Evolutionary conservation across 805 yeast genomes (phyloP), one percentile per base, ranked within the genome.

Genomic region (Candida nitratophila): DNA sequence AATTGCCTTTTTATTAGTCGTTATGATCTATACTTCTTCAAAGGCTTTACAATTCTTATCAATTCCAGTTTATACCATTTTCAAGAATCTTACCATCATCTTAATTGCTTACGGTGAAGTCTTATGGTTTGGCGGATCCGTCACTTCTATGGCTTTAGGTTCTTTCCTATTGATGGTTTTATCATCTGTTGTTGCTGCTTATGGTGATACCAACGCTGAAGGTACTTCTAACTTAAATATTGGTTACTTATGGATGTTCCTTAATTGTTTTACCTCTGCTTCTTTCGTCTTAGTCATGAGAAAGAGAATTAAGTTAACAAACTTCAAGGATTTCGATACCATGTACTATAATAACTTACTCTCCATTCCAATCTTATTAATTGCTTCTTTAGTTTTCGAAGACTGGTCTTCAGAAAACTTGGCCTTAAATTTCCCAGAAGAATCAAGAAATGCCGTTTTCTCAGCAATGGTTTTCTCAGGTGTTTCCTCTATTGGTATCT

Each of bases 61-160:
- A 42, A 90, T 93, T 47, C 99, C 99, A 43, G 96, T 93, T 47
- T 93, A 89, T 76, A 93, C 99, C 52, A 91, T 93, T 56, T 93
- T 93, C 83, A 93, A 93, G 77, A 93, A 93, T 70, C 79, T 93
- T 67, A 91, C 99, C 49, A 93, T 93, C 61, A 91, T 93, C 53
- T 72, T 93, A 61, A 93, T 93, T 64, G 98, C 99, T 31, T 93
- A 93, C 64, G 98, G 98, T 71, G 99, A 93, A 70, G 97, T 91
- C 31, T 56, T 93, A 49, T 91, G 96, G 95, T 93, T 91, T 59
- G 96, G 96, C 49, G 97, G 97, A 51, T 68, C 73, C 49, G 96
- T 91, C 56, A 81, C 96, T 43, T 66, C 90, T 33, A 82, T 90
- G 93, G 89, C 95, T 39, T 71, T 93, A 52, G 83, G 88, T 36